phyloP scores from a whole-genome alignment of 2,329 filamentous ascomycete species.

The Diplodia scrobiculata region DNA sequence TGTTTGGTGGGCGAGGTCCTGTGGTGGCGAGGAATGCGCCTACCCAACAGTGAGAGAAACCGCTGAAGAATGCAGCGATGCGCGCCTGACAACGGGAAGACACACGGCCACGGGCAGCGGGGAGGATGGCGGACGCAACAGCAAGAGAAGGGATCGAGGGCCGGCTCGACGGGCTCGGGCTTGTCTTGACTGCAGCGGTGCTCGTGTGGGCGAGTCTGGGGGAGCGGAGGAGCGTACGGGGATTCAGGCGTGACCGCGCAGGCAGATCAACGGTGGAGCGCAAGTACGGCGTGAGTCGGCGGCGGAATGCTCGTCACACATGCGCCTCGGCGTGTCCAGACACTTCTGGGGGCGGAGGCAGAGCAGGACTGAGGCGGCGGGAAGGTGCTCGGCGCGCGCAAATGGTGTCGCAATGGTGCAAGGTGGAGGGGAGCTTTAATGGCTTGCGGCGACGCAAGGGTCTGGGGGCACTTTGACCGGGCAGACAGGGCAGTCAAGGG shows the following conservation, averaged over 20 bases:
- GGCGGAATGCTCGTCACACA: conserved; percentile 26
- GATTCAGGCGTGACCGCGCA: conserved; percentile 9
- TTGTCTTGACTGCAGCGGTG: conserved; percentile 12
- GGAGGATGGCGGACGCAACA: background rate
- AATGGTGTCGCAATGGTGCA: conserved; percentile 27
- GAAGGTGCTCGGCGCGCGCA: conserved; percentile 22
- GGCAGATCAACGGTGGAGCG: conserved; percentile 2
- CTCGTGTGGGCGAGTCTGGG: conserved; percentile 7
- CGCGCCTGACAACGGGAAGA: conserved; percentile 28
- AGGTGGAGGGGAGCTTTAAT: conserved; percentile 27
- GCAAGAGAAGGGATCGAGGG: conserved; percentile 1
- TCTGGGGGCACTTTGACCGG: conserved; percentile 16
- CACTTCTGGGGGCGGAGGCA: conserved; percentile 15
- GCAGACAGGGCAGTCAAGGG: conserved; percentile 24
- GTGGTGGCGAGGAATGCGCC: conserved; percentile 28
- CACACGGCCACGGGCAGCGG: conserved; percentile 3
- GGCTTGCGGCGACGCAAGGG: conserved; percentile 22
- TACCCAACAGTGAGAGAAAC: conserved; percentile 27
- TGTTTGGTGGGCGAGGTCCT: background rate
- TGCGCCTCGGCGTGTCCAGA: conserved; percentile 18
- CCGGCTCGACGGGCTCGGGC: background rate
- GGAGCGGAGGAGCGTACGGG: background rate
- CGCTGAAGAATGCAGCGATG: conserved; percentile 27
- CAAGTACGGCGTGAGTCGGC: background rate
- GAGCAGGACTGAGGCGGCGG: conserved; percentile 18